These are phyloP conservation scores for Cercophora sp. DNA, from an alignment of 495 filamentous ascomycete genomes.

Conservation along the genomic window DNA sequence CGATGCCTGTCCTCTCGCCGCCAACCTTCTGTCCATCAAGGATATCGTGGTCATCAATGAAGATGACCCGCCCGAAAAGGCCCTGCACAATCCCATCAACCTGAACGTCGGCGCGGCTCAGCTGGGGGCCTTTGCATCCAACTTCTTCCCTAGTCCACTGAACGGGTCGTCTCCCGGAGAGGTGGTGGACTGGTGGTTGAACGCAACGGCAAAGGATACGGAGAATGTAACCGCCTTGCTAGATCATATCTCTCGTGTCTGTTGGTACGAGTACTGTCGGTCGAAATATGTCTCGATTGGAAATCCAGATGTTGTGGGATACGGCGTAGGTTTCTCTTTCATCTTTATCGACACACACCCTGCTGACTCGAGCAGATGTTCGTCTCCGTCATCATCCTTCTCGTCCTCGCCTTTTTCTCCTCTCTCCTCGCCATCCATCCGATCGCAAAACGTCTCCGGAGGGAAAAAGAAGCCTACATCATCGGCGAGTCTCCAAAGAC, in stretches of 20 bases:
- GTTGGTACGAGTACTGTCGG: constrained; percentile 13
- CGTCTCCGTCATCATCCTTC: constrained; percentile 12
- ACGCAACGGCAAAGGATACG: constrained; percentile 7
- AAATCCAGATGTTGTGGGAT: constrained; percentile 21
- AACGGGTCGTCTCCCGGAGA: constrained; percentile 18
- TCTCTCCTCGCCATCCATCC: constrained; percentile 14
- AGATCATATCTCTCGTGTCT: constrained; percentile 9
- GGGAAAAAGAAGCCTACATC: neutral
- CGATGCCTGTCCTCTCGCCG: neutral
- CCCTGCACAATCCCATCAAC: constrained; percentile 2
- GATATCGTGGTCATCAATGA: neutral
- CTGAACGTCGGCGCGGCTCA: constrained; percentile 14
- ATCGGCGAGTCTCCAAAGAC: neutral
- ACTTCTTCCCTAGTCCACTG: constrained; percentile 17
- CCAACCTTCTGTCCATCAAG: neutral
- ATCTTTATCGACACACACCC: neutral
- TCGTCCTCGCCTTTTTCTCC: constrained; percentile 14
- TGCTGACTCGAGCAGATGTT: constrained; percentile 15
- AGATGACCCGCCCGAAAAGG: neutral
- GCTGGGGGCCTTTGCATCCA: constrained; percentile 7
- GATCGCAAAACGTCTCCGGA: neutral
- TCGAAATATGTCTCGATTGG: constrained; percentile 15
- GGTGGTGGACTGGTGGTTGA: constrained; percentile 16
- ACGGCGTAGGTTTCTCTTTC: constrained; percentile 9
- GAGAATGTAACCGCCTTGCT: constrained; percentile 9